Base-by-base conservation (phyloP, 768 basidiomycete genomes). In the Hygrocybe punicea region DNA sequence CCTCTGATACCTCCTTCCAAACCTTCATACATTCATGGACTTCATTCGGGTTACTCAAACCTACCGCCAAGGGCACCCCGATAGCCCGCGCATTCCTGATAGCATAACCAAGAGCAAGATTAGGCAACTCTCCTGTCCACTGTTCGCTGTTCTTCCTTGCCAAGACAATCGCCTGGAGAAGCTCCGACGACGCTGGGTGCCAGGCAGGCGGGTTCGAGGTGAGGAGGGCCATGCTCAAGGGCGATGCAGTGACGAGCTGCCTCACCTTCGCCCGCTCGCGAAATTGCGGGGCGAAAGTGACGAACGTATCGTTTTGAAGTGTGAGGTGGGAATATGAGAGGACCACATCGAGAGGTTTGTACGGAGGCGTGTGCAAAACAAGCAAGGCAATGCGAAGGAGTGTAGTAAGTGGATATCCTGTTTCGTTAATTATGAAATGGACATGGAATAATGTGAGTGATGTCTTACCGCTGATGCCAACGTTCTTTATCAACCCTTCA, bases 201-300 rank as follows among this genome's bases (percentile, higher is more conserved):
- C 91, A 94, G 2, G 69, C 11, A 1, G 87, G 87, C 2, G 80
- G 77, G 1, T 66, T 67, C 2, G 72, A 61, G 0, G 84, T 83
- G 34, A 95, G 78, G 3, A 94, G 80, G 0, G 86, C 87, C 92
- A 94, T 94, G 66, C 82, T 86, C 52, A 95, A 76, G 7, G 93
- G 93, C 2, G 91, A 92, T 1, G 93, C 93, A 2, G 86, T 76
- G 51, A 93, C 53, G 25, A 95, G 75, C 55, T 90, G 87, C 55
- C 70, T 67, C 44, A 95, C 80, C 50, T 81, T 73, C 0, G 90
- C 91, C 21, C 87, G 85, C 17, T 72, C 67, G 60, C 76, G 74
- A 54, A 93, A 79, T 39, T 80, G 78, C 10, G 78, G 71, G 24
- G 79, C 77, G 67, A 85, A 92, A 9, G 76, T 69, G 39, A 70